Evolutionary conservation across 2,329 filamentous ascomycete species (phyloP), one percentile per base, ranked within the genome.

Genomic region (Aspergillus pseudotamarii): DNA sequence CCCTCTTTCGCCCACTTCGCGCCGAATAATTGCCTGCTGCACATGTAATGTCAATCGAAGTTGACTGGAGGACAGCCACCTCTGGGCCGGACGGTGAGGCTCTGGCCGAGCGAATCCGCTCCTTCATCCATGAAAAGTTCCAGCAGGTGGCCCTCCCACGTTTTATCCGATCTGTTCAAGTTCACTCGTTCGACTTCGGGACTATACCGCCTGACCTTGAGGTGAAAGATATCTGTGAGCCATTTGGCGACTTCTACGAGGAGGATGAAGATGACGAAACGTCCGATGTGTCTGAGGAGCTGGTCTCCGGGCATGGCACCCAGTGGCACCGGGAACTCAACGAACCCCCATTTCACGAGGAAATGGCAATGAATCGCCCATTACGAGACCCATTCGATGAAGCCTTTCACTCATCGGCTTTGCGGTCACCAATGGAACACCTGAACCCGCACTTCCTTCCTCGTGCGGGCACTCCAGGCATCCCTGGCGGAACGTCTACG

Each of bases 221-320:
- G 75, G 89, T 99, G 72, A 98, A 97, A 80, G 95, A 98, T 77
- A 94, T 99, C 65, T 96, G 94, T 71, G 94, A 99, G 76, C 95
- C 95, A 2, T 85, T 98, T 63, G 90, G 93, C 0, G 95, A 99
- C 73, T 99, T 99, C 75, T 99, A 99, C 82, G 95, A 97, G 43
- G 90, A 91, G 64, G 85, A 86, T 26, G 83, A 86, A 30, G 85
- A 86, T 45, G 85, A 88, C 14, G 68, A 75, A 23, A 65, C 72
- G 16, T 79, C 78, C 16, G 76, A 75, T n/a, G 69, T 72, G 14
- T 77, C 76, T 2, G 76, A 77, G 50, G 76, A 75, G 58, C 69
- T 76, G 55, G 68, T 62, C 45, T 66, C 67, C 32, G 71, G 71
- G 50, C 70, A 73, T 64, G 69, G 66, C 64, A 65, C 57, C 21